These are phyloP conservation scores for Linnemannia hyalina DNA, from an alignment of 192 early-diverging fungal genomes.

Conservation along the genomic window DNA sequence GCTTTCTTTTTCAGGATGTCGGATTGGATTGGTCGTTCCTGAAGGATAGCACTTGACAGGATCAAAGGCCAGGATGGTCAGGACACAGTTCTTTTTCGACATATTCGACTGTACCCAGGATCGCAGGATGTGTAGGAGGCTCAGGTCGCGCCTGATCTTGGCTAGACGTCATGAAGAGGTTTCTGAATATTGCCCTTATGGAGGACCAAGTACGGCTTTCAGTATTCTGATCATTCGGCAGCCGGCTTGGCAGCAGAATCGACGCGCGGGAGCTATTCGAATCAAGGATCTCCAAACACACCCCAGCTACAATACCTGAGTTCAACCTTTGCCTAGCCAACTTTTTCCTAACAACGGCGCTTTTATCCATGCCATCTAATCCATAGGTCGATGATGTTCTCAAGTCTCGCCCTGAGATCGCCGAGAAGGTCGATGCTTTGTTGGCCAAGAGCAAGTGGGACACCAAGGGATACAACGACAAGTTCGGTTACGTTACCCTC, in stretches of 20 bases:
- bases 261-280: neutral
- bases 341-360: neutral
- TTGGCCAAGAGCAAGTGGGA: slow-evolving; percentile 92
- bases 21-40: too few relatives aligned
- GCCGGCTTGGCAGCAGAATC: neutral
- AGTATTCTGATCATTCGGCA: neutral
- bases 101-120: too few relatives aligned
- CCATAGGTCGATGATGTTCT: slow-evolving; percentile 91
- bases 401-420: slow-evolving; percentile 93
- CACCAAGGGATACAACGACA: slow-evolving; percentile 96
- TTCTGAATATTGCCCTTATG: too few relatives aligned
- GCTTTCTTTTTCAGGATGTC: too few relatives aligned
- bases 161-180: too few relatives aligned
- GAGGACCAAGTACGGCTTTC: neutral
- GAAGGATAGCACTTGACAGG: too few relatives aligned
- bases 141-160: too few relatives aligned
- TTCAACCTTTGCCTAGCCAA: neutral
- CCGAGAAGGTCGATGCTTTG: slow-evolving; percentile 90
- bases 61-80: too few relatives aligned
- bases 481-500: slow-evolving; percentile 83
- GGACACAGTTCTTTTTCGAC: too few relatives aligned
- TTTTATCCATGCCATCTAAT: neutral
- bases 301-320: neutral
- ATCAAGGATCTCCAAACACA: neutral
- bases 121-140: too few relatives aligned